Evolutionary conservation across 202 grass and related monocot species (phyloP).

Genomic region (Thinopyrum obtusiflorum): DNA sequence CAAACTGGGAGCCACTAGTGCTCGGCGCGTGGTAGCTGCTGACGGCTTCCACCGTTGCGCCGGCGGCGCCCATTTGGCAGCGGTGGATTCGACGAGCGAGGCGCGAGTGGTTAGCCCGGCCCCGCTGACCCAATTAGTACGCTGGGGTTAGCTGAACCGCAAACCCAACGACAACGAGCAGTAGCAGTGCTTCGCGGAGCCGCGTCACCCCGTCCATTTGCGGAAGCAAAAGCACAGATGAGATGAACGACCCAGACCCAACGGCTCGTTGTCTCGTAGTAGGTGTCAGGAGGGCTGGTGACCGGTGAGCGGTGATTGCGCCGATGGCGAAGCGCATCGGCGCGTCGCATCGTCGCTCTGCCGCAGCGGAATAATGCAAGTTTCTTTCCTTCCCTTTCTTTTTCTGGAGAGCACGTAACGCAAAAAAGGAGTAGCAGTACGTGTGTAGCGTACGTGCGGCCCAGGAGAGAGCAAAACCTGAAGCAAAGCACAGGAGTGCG

Average conservation of each 20-base stretch:
- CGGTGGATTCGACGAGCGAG: slow-evolving; percentile 31
- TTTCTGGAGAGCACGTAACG: neutral
- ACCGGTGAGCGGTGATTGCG: neutral
- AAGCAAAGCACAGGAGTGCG: neutral
- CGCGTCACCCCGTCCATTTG: neutral
- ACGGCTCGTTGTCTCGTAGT: neutral
- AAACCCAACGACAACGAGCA: neutral
- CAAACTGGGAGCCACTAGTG: neutral
- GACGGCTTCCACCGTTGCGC: neutral
- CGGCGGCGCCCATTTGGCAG: slow-evolving; percentile 26
- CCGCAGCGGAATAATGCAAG: too few relatives aligned
- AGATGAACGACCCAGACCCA: too few relatives aligned
- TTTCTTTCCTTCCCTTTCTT: neutral
- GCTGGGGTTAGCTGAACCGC: neutral
- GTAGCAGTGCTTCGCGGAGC: neutral
- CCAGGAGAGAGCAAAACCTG: neutral
- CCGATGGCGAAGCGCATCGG: neutral
- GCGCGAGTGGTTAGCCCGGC: neutral
- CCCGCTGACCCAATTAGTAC: neutral
- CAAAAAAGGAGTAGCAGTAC: too few relatives aligned
- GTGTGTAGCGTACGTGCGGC: neutral
- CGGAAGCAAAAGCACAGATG: neutral
- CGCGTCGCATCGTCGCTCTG: neutral
- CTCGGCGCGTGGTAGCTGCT: neutral
- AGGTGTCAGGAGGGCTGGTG: neutral